Conservation (phyloP, 225 moss, liverwort and hornwort species). For the Asterella californica region DNA sequence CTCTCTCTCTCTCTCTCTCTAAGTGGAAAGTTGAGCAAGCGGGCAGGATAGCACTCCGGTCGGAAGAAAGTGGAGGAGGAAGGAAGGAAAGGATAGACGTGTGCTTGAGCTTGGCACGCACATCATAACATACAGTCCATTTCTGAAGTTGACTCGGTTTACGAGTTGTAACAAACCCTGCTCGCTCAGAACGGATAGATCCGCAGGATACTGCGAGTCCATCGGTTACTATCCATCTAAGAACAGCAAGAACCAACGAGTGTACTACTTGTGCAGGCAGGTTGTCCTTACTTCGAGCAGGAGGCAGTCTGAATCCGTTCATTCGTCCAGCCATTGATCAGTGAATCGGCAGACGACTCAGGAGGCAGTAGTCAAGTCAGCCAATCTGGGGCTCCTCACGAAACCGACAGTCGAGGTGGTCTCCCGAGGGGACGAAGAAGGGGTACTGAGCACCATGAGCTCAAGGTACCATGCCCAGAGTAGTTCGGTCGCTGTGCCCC, state of each 20-base stretch:
- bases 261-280: no score
- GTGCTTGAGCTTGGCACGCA: background rate
- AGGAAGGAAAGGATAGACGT: background rate
- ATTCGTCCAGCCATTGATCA: background rate
- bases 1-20: background rate
- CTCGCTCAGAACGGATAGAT: background rate
- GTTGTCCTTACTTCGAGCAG: background rate
- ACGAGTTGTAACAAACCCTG: background rate
- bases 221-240: background rate
- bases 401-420: constrained; percentile 12
- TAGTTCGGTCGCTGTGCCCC: constrained; percentile 77
- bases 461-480: constrained; percentile 80
- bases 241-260: no score
- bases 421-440: constrained; percentile 11
- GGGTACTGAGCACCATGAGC: constrained; percentile 54
- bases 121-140: background rate
- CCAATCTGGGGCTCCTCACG: constrained; percentile 25
- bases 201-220: background rate
- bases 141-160: background rate
- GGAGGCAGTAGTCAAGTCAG: background rate
- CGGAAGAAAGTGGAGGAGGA: background rate
- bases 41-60: background rate
- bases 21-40: background rate
- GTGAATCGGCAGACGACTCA: background rate
- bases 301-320: background rate